Base-by-base conservation (phyloP, 2,329 filamentous ascomycete species). In the Phaeophleospora eucalypticola region DNA sequence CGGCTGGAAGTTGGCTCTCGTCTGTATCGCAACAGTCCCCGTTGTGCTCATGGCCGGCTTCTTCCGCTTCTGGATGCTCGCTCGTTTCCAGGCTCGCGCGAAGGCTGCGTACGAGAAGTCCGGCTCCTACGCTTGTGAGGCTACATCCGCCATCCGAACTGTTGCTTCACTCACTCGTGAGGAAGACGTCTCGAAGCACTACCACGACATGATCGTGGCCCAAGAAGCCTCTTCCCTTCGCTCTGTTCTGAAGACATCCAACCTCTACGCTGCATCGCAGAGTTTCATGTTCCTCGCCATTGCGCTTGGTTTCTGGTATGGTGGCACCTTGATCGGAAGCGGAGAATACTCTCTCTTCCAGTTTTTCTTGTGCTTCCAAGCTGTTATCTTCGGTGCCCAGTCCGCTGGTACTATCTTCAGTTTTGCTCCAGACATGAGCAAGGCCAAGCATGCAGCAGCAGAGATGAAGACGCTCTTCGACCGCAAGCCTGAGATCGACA, bases 291-390 rank as follows among this genome's bases (percentile, higher is more conserved):
- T 95, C 71, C 75, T 89, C 38, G 88, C 84, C 56, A 84, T 93
- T 49, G 89, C 89, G 0, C 80, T 96, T 3, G 89, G 86, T 2
- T 96, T 96, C 74, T 96, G 88, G 88, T 95, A 93, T 60, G 89
- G 89, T 51, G 87, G 88, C 20, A 86, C 77, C 0, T 73, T 93
- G 24, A 84, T 95, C 43, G 83, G 78, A 17, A 77, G 78, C 46
- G 62, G 70, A 39, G 86, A 94, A 64, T 91, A 93, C 66, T 67
- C 70, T 55, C 77, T 89, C 60, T 91, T 91, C 67, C 85, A 90
- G 57, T 97, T 97, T 77, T 97, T 96, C 71, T 76, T 95, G 38
- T 89, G 87, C 61, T 96, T 95, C 70, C 82, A 84, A 51, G 79
- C 89, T 37, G 80, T 97, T 59, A 86, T 96, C 60, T 96, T 95